These are phyloP conservation scores for Scedosporium minutisporum DNA, from an alignment of 2,329 filamentous ascomycete species.

Conservation along the genomic window DNA sequence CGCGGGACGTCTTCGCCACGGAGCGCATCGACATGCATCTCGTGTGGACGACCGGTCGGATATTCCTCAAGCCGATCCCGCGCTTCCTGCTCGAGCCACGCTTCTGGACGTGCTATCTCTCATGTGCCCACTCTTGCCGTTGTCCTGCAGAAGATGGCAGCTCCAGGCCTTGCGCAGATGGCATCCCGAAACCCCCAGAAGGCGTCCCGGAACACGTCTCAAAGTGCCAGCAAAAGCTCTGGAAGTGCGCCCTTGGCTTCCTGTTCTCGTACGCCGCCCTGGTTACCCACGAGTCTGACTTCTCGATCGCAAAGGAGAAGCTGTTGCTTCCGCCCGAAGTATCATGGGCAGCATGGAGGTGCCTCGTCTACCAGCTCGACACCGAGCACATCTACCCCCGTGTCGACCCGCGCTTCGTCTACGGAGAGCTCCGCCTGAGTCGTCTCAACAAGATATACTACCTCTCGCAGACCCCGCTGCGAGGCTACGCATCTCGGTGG, in stretches of 20 bases:
- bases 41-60: too few species aligned
- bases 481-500: constrained; percentile 16
- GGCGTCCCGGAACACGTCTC: too few species aligned
- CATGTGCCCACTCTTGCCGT: too few species aligned
- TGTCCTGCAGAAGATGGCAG: too few species aligned
- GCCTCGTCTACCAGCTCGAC: constrained; percentile 19
- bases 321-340: constrained; percentile 24
- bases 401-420: constrained; percentile 27
- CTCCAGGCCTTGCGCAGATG: too few species aligned
- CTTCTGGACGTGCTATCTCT: too few species aligned
- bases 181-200: too few species aligned
- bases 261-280: constrained; percentile 27
- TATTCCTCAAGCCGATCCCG: too few species aligned
- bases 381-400: constrained; percentile 18
- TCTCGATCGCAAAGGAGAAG: constrained; percentile 23
- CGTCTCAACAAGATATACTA: constrained; percentile 31
- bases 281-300: constrained; percentile 26
- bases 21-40: too few species aligned
- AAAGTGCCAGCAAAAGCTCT: too few species aligned
- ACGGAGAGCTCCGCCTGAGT: constrained; percentile 30
- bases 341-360: constrained; percentile 28
- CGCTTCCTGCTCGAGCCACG: too few species aligned
- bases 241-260: constrained; percentile 9
- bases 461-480: constrained; percentile 16
- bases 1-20: too few species aligned